Base-by-base conservation (phyloP, 2,329 filamentous ascomycete species). In the Botrytis cinerea region DNA sequence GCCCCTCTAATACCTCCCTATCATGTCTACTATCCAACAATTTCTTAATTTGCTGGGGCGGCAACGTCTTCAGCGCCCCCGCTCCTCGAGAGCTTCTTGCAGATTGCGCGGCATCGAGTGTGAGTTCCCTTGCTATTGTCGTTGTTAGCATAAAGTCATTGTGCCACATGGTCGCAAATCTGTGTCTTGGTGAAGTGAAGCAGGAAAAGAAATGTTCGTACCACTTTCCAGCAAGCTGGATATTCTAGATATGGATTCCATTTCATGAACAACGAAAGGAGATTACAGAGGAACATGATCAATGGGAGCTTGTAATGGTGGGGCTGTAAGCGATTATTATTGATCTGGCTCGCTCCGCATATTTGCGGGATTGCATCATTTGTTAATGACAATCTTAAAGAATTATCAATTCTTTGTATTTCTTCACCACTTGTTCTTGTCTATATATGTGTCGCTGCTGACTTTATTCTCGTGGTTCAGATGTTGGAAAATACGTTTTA, bases 181-280 rank as follows among this genome's bases (percentile, higher is more conserved):
- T 32, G 4, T 43, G 32, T 61, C 28, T 69, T 40, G 18, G 43
- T 32, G 14, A 16, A 20, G 54, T 72, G 35, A 64, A 51, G 25
- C 3, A n/a, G 35, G 64, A 38, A 46, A 62, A 28, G 73, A 14
- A 43, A 54, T 61, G 45, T 74, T 79, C 88, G 80, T 87, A 97
- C 95, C 94, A 84, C 93, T 96, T 86, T 98, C 96, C 83, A 99
- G 91, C 84, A 98, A 89, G 82, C 90, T 93, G 78, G 95, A 97
- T 83, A 99, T 97, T 80, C 93, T 90, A 77, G 95, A 94, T 81
- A 98, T 94, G 35, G 95, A 97, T 88, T 99, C 96, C 96, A 99
- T 99, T 70, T 67, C 61, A 46, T 99, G 73, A 46, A 67, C 73
- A 71, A 73, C 66, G 71, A 73, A 71, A 67, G 76, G 64, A 69